Conservation (phyloP, 805 yeast genomes). For the Cyberlindnera euphorbiae region DNA sequence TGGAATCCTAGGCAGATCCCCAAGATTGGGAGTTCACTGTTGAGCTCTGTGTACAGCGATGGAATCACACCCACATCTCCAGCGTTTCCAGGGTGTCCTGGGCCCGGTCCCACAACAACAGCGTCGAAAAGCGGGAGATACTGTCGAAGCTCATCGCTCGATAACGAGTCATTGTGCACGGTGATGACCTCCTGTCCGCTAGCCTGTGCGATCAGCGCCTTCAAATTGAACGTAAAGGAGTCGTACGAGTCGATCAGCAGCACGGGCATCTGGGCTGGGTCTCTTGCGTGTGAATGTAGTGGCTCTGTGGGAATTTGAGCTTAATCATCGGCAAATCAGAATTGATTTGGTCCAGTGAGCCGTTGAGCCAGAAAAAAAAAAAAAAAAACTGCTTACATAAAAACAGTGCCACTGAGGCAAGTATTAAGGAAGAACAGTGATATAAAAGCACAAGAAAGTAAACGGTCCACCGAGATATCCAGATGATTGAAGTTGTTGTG, state of each 20-base stretch:
- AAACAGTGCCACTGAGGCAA: background rate
- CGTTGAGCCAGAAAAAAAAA: no score
- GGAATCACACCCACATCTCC: slow-evolving; percentile 72
- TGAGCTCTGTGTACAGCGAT: slow-evolving; percentile 38
- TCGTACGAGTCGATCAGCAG: slow-evolving; percentile 90
- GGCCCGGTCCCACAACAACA: slow-evolving; percentile 93
- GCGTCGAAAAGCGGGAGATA: slow-evolving; percentile 59
- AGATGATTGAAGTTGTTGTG: slow-evolving; percentile 68
- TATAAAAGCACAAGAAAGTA: no score
- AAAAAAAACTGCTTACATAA: background rate
- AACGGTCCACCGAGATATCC: no score
- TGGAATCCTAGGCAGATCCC: slow-evolving; percentile 97
- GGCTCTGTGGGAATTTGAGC: no score
- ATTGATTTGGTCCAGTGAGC: no score
- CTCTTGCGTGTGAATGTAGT: no score
- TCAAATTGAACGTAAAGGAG: slow-evolving; percentile 85
- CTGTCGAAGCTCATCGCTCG: slow-evolving; percentile 33
- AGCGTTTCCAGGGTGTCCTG: slow-evolving; percentile 73
- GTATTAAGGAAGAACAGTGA: no score
- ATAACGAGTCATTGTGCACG: slow-evolving; percentile 32
- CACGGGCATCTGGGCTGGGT: slow-evolving; percentile 37
- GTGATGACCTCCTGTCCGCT: slow-evolving; percentile 35
- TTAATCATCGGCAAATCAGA: no score
- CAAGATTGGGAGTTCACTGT: slow-evolving; percentile 52
- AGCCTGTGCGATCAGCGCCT: slow-evolving; percentile 51